phyloP scores from a whole-genome alignment of 208 protist genomes.

The Crithidia sp. region DNA sequence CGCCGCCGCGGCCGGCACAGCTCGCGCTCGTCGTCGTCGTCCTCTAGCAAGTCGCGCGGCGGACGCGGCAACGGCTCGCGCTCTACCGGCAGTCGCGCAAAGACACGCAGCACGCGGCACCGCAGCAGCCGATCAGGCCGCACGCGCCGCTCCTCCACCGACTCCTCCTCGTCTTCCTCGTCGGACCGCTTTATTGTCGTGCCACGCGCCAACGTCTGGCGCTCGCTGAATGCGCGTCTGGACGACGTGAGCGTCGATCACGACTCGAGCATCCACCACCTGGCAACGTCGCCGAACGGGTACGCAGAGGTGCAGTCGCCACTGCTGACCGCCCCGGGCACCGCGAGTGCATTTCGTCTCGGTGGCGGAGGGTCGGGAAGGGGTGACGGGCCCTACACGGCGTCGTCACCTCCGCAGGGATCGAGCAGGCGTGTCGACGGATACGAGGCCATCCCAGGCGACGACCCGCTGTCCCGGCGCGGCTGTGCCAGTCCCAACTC shows the following conservation, averaged over 20 bases:
- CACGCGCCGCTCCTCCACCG: background rate
- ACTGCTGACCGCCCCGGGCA: conserved; percentile 11
- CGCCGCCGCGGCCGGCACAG: background rate
- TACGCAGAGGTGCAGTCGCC: conserved; percentile 14
- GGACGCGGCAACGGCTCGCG: background rate
- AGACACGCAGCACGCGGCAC: conserved; percentile 13
- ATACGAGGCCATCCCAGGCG: conserved; percentile 11
- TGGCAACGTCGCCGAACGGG: conserved; percentile 2
- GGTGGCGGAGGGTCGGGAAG: background rate
- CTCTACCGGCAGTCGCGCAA: conserved; percentile 9
- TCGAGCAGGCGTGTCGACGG: background rate
- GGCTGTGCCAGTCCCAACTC: background rate
- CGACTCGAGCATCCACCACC: conserved; percentile 13
- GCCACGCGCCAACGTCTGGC: conserved; percentile 75
- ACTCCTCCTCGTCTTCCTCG: conserved; percentile 38
- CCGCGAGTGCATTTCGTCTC: background rate
- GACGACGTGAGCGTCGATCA: conserved; percentile 21
- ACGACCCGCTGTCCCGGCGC: conserved; percentile 7
- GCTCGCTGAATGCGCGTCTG: conserved; percentile 41
- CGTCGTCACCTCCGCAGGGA: background rate
- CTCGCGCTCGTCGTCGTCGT: background rate
- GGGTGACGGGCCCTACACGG: background rate
- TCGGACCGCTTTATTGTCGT: conserved; percentile 71
- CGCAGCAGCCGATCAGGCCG: conserved; percentile 19
- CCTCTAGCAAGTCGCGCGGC: background rate